A percentile compares a stretch with the other conserved stretches of the same genome.
phyloP scores from a whole-genome alignment of 495 filamentous ascomycete species.

The Aspergillus nidulans region DNA sequence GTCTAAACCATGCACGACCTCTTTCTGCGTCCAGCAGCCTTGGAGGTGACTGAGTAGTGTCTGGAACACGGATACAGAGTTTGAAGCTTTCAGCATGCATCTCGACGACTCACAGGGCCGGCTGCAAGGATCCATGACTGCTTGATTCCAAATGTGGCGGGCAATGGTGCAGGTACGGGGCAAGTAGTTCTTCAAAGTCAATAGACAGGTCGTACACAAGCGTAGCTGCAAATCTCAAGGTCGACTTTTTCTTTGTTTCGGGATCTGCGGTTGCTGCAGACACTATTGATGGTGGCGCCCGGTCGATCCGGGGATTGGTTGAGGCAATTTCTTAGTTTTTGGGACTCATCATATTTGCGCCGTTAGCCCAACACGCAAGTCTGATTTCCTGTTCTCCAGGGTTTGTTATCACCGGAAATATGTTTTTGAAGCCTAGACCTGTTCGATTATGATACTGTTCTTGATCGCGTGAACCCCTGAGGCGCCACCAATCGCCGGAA shows the following conservation, averaged over 20 bases:
- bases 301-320: conserved; percentile 5
- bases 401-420: neutral
- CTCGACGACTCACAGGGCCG: neutral
- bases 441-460: too few relatives aligned
- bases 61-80: neutral
- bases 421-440: too few relatives aligned
- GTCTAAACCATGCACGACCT: neutral
- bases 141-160: conserved; percentile 12
- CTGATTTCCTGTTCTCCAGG: neutral
- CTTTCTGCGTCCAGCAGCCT: neutral
- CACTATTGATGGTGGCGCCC: conserved; percentile 3
- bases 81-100: neutral
- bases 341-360: neutral
- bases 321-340: neutral
- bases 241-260: neutral
- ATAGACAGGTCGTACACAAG: neutral
- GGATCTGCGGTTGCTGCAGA: conserved; percentile 2
- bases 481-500: too few relatives aligned
- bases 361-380: neutral
- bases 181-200: neutral
- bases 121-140: neutral
- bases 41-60: neutral
- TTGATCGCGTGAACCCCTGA: too few relatives aligned
- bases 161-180: conserved; percentile 3
- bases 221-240: conserved; percentile 1